Percentiles rank a stretch among this genome's conserved stretches.
phyloP scores from a whole-genome alignment of 2,329 filamentous ascomycete species.

The Incumbomyces lentus region DNA sequence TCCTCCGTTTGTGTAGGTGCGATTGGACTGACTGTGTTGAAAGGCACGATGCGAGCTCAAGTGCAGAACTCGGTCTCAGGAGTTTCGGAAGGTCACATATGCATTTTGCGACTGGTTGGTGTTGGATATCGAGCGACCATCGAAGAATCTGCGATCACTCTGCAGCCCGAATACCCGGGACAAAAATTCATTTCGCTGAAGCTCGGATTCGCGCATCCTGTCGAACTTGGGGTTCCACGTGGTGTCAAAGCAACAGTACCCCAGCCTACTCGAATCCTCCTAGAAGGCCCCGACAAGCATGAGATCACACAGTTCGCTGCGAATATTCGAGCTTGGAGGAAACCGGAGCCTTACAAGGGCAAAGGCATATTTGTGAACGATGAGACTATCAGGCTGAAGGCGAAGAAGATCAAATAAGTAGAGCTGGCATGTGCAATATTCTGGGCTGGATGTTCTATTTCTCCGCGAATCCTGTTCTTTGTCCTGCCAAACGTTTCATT shows the following conservation, averaged over 20 bases:
- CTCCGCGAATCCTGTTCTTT: neutral
- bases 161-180: constrained; percentile 56
- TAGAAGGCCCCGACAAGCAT: constrained; percentile 81
- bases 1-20: neutral
- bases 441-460: too few species aligned
- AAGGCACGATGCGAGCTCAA: constrained; percentile 82
- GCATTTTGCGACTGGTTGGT: constrained; percentile 83
- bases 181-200: constrained; percentile 89
- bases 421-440: neutral
- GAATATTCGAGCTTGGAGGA: constrained; percentile 74
- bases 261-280: constrained; percentile 78
- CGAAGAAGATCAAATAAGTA: constrained; percentile 84
- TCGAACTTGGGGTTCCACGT: constrained; percentile 73
- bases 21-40: constrained; percentile 17
- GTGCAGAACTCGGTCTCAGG: constrained; percentile 84
- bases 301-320: constrained; percentile 86
- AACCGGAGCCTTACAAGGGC: constrained; percentile 95
- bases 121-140: constrained; percentile 90
- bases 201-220: constrained; percentile 91
- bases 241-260: constrained; percentile 81
- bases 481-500: constrained; percentile 22
- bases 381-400: constrained; percentile 95
- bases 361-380: constrained; percentile 98
- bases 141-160: constrained; percentile 60
- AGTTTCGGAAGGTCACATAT: constrained; percentile 91